A percentile compares a stretch with the other conserved stretches of the same genome.
phyloP scores from a whole-genome alignment of 2,329 filamentous ascomycete genomes.

The Acephala macrosclerotiorum region DNA sequence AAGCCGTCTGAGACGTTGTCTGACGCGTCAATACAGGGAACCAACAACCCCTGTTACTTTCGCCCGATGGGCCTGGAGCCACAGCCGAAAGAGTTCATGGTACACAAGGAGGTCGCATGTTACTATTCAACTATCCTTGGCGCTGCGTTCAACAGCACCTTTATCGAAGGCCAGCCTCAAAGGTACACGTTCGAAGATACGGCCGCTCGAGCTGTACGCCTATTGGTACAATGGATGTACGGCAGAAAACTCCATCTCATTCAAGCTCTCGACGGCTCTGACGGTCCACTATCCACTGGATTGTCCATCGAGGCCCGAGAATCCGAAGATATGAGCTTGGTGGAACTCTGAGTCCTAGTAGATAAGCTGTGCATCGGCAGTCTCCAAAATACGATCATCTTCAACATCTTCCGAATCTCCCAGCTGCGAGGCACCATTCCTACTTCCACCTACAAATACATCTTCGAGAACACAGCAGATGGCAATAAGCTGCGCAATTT shows the following conservation, averaged over 20 bases:
- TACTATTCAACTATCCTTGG: neutral
- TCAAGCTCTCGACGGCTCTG: neutral
- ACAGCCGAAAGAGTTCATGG: too few species aligned
- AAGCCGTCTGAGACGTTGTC: too few species aligned
- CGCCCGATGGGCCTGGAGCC: too few species aligned
- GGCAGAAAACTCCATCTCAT: neutral
- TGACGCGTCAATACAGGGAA: too few species aligned
- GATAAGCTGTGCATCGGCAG: neutral
- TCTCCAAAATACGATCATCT: neutral
- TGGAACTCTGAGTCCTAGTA: conserved; percentile 9
- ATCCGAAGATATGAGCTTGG: neutral
- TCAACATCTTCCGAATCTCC: neutral
- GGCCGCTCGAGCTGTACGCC: too few species aligned
- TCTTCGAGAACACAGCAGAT: neutral
- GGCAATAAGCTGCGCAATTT: neutral
- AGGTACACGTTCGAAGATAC: neutral
- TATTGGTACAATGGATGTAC: neutral
- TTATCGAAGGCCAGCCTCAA: neutral
- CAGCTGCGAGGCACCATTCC: neutral
- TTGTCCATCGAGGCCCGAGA: neutral
- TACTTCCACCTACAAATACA: neutral
- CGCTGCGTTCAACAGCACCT: neutral
- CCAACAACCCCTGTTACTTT: too few species aligned
- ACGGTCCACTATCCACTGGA: neutral
- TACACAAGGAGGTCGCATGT: too few species aligned